Conservation (phyloP, 1,284 basidiomycete genomes). For the Ceratobasidium sp. region DNA sequence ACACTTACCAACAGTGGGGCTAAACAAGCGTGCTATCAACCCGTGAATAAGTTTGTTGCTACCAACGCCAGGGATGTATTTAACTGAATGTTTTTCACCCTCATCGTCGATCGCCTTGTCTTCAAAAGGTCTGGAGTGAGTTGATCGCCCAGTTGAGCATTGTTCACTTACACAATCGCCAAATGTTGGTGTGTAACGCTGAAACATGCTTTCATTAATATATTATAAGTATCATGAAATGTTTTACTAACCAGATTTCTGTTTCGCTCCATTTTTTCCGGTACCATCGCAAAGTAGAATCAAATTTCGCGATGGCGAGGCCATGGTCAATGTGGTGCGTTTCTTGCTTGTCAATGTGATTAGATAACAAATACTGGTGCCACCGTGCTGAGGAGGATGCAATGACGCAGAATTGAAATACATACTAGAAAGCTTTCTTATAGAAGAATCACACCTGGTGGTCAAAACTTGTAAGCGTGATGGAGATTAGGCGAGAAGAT, state of each 20-base stretch:
- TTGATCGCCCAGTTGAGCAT: not conserved
- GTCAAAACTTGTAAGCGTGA: too few relatives aligned
- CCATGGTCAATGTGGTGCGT: too few relatives aligned
- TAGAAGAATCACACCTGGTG: too few relatives aligned
- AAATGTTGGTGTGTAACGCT: slow-evolving; percentile 5
- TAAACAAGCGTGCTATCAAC: not conserved
- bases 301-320: not conserved
- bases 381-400: too few relatives aligned
- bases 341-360: too few relatives aligned
- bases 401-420: too few relatives aligned
- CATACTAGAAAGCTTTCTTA: too few relatives aligned
- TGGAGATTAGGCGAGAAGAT: too few relatives aligned
- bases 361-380: too few relatives aligned
- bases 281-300: slow-evolving; percentile 25
- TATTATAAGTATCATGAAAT: too few relatives aligned
- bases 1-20: slow-evolving; percentile 8
- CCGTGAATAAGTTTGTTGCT: not conserved
- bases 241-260: too few relatives aligned
- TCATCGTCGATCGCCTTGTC: slow-evolving; percentile 4
- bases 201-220: not conserved
- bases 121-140: not conserved
- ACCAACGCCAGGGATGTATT: slow-evolving; percentile 16
- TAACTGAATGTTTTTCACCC: not conserved
- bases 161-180: slow-evolving; percentile 12
- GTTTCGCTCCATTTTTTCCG: slow-evolving; percentile 8